Base-by-base conservation (phyloP, 768 basidiomycete species). In the Galerina marginata region DNA sequence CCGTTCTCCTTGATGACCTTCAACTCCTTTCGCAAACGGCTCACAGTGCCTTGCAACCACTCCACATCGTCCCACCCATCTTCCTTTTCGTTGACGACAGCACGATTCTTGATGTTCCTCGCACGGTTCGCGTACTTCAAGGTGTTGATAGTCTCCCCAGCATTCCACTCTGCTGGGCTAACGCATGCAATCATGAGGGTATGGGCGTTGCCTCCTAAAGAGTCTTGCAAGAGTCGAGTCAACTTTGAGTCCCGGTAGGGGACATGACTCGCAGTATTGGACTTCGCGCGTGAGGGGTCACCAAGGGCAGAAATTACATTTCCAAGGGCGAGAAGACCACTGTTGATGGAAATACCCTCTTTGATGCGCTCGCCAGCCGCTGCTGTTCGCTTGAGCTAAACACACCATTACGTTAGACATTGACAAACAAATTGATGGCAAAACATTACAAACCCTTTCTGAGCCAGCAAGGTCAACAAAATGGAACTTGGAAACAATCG, bases 121-220 rank as follows among this genome's bases (percentile, higher is more conserved):
- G 97, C 97, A 39, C 97, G 91, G 66, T 97, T 96, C 37, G 96
- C 97, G 70, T 99, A 99, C 74, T 97, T 97, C 72, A 99, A 81
- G 12, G 94, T 96, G 71, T 94, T 95, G 60, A 98, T 82, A 0
- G 97, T 99, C 76, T 99, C 97, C 60, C 82, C 88, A 2, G 91
- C 84, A 73, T 99, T 99, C 87, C 88, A 96, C 75, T 99, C 97
- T 1, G 94, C 93, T 12, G 94, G 91, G 67, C 94, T 96, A 62
- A 97, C 93, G 72, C 96, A 99, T 15, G 97, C 97, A 63, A 99
- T 94, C 97, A 99, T 99, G 66, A 98, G 88, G 10, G 97, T 99
- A 68, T 96, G 92, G 1, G 96, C 91, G 75, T 99, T 99, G 46
- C 97, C 97, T 39, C 97, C 97, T 10, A 99, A 85, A 9, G 95